Evolutionary conservation across 2,329 filamentous ascomycete genomes (phyloP), one percentile per base, ranked within the genome.

Genomic region (Didymella segeticola): DNA sequence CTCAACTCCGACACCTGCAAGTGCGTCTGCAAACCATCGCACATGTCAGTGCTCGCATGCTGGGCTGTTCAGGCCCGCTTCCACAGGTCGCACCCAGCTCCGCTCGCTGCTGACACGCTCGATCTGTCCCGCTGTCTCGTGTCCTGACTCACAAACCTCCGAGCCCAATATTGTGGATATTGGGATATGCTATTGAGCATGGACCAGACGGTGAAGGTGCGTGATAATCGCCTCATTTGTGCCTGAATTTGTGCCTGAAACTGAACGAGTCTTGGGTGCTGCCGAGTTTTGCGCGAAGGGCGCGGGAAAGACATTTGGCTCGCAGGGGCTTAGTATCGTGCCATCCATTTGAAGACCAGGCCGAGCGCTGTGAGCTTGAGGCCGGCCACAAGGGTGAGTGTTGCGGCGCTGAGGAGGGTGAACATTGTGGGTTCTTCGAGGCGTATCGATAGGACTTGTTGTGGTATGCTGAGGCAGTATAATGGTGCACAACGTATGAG

Each of bases 361-460:
- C 59, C 67, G 4, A 71, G 39, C 7, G 70, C 69, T 12, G 69
- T 59, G 42, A 73, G 65, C 47, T 73, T 72, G 14, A 73, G 48
- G 17, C 63, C 61, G 8, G 65, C 58, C 47, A 73, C 57, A 43
- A 72, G 51, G 25, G 68, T 37, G 19, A 72, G 45, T 31, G 51
- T 45, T 39, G 45, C 51, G 9, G 39, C 51, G 51, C 51, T 39
- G 39, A 54, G 45, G 26, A 54, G 45, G 20, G 51, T 45, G 51
- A 48, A 34, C 51, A 54, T 54, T 14, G 5, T 37, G 19, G 34
- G 23, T 11, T 20, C 10, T 11, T 17, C n/a, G 11, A 1, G 10
- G 11, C 12, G 12, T 3, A 31, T n/a, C n/a, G n/a, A n/a, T n/a
- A n/a, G n/a, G n/a, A n/a, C n/a, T n/a, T n/a, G n/a, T n/a, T n/a